Percentiles rank a stretch among this genome's conserved stretches.
Conservation (phyloP, 169 alveolate species). For the Cryptosporidium bovis region DNA sequence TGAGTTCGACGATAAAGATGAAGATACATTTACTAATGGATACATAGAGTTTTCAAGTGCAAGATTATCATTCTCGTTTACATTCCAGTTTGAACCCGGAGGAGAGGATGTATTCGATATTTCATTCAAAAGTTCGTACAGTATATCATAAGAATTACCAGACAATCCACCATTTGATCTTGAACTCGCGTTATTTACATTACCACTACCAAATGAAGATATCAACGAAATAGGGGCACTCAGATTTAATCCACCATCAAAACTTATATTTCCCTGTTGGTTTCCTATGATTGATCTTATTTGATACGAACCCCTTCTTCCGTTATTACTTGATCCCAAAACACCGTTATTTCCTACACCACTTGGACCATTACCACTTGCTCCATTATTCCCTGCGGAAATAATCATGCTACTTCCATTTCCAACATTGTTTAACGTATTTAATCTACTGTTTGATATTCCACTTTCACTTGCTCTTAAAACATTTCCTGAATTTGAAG, state of each 20-base stretch:
- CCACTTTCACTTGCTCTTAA: background rate
- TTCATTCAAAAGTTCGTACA: slow-evolving; percentile 70
- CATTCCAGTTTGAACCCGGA: slow-evolving; percentile 53
- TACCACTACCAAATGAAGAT: slow-evolving; percentile 16
- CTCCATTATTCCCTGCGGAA: background rate
- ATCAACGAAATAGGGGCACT: slow-evolving; percentile 45
- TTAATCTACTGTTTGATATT: background rate
- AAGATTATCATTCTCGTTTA: slow-evolving; percentile 48
- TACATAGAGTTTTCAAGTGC: slow-evolving; percentile 62
- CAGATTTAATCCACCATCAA: slow-evolving; percentile 52
- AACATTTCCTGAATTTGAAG: background rate
- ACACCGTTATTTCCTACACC: background rate
- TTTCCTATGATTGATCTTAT: slow-evolving; percentile 56
- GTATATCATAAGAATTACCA: slow-evolving; percentile 46
- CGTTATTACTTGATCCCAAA: background rate
- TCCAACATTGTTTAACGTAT: background rate
- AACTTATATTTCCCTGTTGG: slow-evolving; percentile 32
- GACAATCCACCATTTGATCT: slow-evolving; percentile 14
- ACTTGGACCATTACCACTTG: background rate
- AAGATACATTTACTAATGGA: slow-evolving; percentile 31
- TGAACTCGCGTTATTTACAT: background rate
- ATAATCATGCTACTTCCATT: background rate
- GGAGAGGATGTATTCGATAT: slow-evolving; percentile 50
- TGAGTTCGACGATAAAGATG: slow-evolving; percentile 13
- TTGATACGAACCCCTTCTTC: slow-evolving; percentile 25